phyloP scores from a whole-genome alignment of 805 yeast genomes.

The Tetrapisispora iriomotensis region DNA sequence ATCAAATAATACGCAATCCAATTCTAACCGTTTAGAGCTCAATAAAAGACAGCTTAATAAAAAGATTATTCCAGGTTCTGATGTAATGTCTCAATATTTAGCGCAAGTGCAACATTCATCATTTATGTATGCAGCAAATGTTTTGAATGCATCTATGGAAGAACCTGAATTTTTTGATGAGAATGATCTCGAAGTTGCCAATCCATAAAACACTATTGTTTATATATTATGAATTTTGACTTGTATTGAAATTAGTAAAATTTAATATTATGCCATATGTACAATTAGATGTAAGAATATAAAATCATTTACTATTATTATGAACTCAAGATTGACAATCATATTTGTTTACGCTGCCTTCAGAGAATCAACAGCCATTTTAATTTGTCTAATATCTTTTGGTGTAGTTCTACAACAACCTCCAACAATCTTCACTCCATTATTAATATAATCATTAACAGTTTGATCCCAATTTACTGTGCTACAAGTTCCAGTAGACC shows the following conservation, averaged over 20 bases:
- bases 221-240: no score
- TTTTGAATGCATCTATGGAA: constrained; percentile 41
- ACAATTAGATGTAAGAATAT: no score
- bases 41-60: constrained; percentile 2
- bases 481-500: constrained; percentile 29
- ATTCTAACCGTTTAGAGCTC: constrained; percentile 4
- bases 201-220: background rate
- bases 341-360: no score
- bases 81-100: constrained; percentile 68
- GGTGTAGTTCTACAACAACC: constrained; percentile 74
- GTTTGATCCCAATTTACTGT: constrained; percentile 32
- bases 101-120: constrained; percentile 63
- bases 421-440: constrained; percentile 47
- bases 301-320: no score
- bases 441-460: constrained; percentile 33
- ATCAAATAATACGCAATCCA: constrained; percentile 3
- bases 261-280: no score
- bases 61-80: constrained; percentile 46
- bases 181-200: constrained; percentile 1
- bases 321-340: no score
- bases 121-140: constrained; percentile 42
- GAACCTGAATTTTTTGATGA: constrained; percentile 10
- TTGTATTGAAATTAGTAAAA: no score
- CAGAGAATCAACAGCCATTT: constrained; percentile 9
- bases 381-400: constrained; percentile 23